A percentile compares a stretch with the other conserved stretches of the same genome.
These are phyloP conservation scores for Mediolabrus comicus DNA, from an alignment of 108 stramenopile genomes.

Conservation along the genomic window DNA sequence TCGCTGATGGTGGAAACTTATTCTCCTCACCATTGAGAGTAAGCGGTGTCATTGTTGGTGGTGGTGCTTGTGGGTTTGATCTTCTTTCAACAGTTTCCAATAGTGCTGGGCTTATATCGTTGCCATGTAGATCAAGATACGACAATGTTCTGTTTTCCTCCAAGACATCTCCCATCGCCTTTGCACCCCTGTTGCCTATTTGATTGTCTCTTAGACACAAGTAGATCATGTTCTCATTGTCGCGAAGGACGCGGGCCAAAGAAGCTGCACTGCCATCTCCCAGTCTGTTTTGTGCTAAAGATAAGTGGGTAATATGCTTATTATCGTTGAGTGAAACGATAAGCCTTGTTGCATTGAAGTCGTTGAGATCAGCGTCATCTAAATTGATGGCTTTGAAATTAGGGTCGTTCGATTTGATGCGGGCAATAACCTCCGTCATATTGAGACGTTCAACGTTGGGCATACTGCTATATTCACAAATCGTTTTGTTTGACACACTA, in stretches of 20 bases:
- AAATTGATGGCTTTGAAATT: constrained; percentile 7
- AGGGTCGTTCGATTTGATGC: neutral
- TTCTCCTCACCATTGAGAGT: neutral
- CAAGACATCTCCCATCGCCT: neutral
- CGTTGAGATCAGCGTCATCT: constrained; percentile 3
- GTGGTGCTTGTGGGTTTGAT: neutral
- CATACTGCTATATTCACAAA: neutral
- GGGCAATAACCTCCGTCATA: neutral
- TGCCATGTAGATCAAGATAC: constrained; percentile 12
- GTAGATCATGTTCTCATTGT: neutral
- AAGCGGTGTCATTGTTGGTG: neutral
- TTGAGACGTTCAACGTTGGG: neutral
- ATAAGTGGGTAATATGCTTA: neutral
- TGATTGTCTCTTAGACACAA: constrained; percentile 6
- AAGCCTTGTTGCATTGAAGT: constrained; percentile 4
- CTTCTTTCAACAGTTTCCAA: neutral
- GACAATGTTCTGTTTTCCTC: neutral
- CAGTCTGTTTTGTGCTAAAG: neutral
- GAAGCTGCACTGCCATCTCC: constrained; percentile 3
- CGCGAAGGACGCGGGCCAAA: neutral
- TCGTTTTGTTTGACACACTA: neutral
- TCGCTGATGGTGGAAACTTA: too few species aligned
- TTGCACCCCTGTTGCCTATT: constrained; percentile 4
- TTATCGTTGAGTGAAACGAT: neutral
- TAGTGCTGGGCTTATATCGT: neutral